These are phyloP conservation scores for Scutellaria barbata DNA, from an alignment of 257 asterid species.

Conservation along the genomic window DNA sequence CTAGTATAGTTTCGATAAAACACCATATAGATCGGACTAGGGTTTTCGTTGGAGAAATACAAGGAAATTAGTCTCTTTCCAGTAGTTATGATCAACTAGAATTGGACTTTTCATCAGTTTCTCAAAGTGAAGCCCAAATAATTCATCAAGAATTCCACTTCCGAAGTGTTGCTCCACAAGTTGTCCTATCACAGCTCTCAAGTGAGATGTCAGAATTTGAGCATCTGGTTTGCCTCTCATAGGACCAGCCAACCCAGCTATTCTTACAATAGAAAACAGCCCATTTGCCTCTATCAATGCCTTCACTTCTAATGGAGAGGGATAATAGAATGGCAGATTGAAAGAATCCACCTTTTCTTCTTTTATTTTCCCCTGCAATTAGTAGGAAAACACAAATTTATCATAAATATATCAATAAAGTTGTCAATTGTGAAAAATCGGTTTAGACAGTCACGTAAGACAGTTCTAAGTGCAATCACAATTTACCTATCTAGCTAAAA, in stretches of 20 bases:
- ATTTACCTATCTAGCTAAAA: no score
- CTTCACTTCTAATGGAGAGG: slow-evolving; percentile 55
- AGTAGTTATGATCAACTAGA: slow-evolving; percentile 37
- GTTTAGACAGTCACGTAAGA: no score
- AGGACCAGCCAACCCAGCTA: slow-evolving; percentile 41
- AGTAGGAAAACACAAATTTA: no score
- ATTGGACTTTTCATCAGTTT: slow-evolving; percentile 43
- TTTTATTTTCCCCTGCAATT: slow-evolving; percentile 48
- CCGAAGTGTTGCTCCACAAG: slow-evolving; percentile 58
- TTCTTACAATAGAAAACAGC: slow-evolving; percentile 41
- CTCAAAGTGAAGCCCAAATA: slow-evolving; percentile 46
- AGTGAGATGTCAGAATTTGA: slow-evolving; percentile 26
- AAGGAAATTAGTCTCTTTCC: slow-evolving; percentile 50
- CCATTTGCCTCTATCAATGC: slow-evolving; percentile 53
- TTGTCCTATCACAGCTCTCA: slow-evolving; percentile 55
- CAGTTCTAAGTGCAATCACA: no score
- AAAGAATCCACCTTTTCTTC: slow-evolving; percentile 53
- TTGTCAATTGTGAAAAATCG: background rate
- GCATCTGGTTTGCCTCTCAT: slow-evolving; percentile 39
- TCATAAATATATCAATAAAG: no score
- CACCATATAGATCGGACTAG: background rate
- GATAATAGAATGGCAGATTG: slow-evolving; percentile 64
- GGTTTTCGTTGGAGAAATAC: slow-evolving; percentile 53
- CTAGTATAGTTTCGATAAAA: no score
- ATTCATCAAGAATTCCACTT: slow-evolving; percentile 45